Base-by-base conservation (phyloP, 805 yeast species). In the Wickerhamomyces alni region DNA sequence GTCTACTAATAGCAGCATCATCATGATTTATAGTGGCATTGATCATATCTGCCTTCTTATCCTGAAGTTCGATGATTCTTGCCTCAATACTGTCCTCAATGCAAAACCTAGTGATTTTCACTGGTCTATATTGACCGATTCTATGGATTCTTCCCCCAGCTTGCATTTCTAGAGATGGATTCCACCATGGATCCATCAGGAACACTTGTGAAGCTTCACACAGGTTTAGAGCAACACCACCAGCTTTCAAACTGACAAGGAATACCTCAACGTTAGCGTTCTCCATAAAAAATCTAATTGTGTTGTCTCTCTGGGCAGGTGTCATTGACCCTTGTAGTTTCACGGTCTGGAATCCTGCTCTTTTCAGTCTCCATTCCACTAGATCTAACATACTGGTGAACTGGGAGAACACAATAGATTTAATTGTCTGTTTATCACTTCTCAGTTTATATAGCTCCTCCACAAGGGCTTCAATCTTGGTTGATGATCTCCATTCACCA, bases 111-210 rank as follows among this genome's bases (percentile, higher is more conserved):
- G 96, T 88, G 48, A 93, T 87, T 46, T 87, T 75, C 9, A 93
- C 96, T 0, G 99, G 99, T 48, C 99, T 66, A 52, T 75, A 85
- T 60, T 93, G 99, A 6, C 98, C 97, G 46, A 93, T 93, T 64
- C 99, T 78, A 63, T 93, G 98, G 17, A 93, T 97, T 65, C 99
- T 79, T 62, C 93, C 99, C 62, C 95, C 96, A 37, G 94, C 82
- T 61, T 93, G 99, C 88, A 97, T 93, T 60, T 93, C 99, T 8
- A 91, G 93, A 50, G 95, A 84, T 1, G 98, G 98, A 58, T 93
- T 94, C 98, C 99, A 93, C 99, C 99, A 93, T 27, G 98, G 98
- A 54, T 93, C 99, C 69, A 93, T 70, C 33, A 93, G 72, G 51
- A 93, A 93, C 35, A 93, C 98, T 55, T 91, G 98, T 3, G 94